A percentile compares a stretch with the other conserved stretches of the same genome.
These are phyloP conservation scores for Globisporangium carolinianum DNA, from an alignment of 352 stramenopile species.

Conservation along the genomic window DNA sequence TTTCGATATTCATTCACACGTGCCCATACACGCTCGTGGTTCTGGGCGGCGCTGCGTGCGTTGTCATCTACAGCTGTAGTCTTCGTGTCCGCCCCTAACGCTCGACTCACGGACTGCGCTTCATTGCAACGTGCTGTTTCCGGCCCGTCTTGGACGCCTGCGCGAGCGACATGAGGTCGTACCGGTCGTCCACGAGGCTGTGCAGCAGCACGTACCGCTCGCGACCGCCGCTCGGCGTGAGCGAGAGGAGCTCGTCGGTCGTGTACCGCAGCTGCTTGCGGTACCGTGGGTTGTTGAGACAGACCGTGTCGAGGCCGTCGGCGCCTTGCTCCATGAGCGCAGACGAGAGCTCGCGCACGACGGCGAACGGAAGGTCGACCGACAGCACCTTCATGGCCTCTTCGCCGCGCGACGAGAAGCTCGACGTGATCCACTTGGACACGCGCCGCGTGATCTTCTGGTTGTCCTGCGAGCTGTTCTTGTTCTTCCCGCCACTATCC, in stretches of 20 bases:
- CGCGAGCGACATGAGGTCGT: constrained; percentile 80
- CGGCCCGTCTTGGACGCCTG: constrained; percentile 33
- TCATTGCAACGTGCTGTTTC: constrained; percentile 16
- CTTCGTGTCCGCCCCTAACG: too few relatives aligned
- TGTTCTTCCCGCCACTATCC: constrained; percentile 66
- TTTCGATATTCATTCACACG: too few relatives aligned
- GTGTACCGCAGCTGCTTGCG: constrained; percentile 80
- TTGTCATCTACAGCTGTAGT: too few relatives aligned
- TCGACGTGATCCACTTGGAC: constrained; percentile 82
- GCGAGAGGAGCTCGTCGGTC: constrained; percentile 59
- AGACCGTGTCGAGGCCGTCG: constrained; percentile 48
- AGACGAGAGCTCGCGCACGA: constrained; percentile 78
- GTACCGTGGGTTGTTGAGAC: constrained; percentile 55
- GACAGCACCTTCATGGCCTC: constrained; percentile 83
- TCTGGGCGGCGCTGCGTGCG: too few relatives aligned
- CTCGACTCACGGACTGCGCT: constrained; percentile 9
- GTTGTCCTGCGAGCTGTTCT: constrained; percentile 54
- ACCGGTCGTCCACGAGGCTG: constrained; percentile 79
- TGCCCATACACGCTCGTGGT: too few relatives aligned
- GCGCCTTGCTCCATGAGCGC: constrained; percentile 68
- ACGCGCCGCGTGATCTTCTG: constrained; percentile 78
- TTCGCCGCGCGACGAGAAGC: constrained; percentile 61
- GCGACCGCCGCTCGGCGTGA: constrained; percentile 43
- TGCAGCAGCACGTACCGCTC: constrained; percentile 80
- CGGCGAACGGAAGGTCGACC: constrained; percentile 68